A percentile compares a stretch with the other conserved stretches of the same genome.
Evolutionary conservation across 805 yeast genomes (phyloP).

Genomic region (Scheffersomyces spartinae): DNA sequence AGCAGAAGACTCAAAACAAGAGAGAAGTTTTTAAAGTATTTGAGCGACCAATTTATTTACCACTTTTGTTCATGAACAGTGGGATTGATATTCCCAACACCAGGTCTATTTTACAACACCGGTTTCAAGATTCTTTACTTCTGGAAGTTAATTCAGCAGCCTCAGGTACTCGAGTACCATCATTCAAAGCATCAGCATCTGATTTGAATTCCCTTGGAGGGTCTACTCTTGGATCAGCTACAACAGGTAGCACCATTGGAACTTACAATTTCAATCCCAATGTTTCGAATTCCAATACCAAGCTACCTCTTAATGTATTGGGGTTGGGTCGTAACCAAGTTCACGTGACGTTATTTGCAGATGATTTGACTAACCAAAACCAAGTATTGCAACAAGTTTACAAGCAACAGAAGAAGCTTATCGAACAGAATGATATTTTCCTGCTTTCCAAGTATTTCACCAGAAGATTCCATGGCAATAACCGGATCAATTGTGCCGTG

Average conservation of each 20-base stretch:
- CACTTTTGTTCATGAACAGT: conserved; percentile 60
- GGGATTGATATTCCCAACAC: conserved; percentile 70
- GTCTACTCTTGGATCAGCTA: no score
- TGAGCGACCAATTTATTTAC: conserved; percentile 79
- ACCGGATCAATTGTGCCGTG: conserved; percentile 81
- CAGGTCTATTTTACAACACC: conserved; percentile 24
- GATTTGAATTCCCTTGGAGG: no score
- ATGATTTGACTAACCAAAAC: conserved; percentile 52
- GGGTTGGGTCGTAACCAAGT: conserved; percentile 46
- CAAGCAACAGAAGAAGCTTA: conserved; percentile 64
- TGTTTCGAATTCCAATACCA: conserved; percentile 16
- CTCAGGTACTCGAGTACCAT: conserved; percentile 20
- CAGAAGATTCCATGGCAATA: conserved; percentile 58
- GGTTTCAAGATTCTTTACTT: conserved; percentile 25
- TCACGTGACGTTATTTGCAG: conserved; percentile 41
- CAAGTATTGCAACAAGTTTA: conserved; percentile 72
- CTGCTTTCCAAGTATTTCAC: conserved; percentile 67
- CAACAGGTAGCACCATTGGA: no score
- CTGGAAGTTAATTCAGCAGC: no score
- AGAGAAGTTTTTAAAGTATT: conserved; percentile 87
- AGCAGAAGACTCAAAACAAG: conserved; percentile 77
- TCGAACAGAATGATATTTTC: conserved; percentile 67
- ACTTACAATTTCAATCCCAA: conserved; percentile 9
- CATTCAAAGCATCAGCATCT: no score
- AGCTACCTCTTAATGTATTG: conserved; percentile 38